Evolutionary conservation across 352 stramenopile genomes (phyloP).

Genomic region (Globisporangium solare): DNA sequence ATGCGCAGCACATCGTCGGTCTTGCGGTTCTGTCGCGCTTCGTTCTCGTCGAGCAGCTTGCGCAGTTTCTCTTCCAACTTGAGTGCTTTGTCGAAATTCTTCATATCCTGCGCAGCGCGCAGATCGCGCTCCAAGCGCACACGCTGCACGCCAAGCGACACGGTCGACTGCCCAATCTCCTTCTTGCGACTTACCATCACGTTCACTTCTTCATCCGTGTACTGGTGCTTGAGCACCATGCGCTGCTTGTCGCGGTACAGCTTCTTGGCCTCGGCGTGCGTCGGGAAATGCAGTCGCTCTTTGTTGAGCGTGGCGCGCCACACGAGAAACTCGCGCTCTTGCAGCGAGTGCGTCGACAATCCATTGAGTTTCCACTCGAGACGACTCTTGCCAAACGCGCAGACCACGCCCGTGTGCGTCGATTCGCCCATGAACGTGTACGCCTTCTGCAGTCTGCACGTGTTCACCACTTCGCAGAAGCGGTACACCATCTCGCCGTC

Average conservation of each 20-base stretch:
- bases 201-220: constrained; percentile 75
- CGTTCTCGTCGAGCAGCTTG: constrained; percentile 58
- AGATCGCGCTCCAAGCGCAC: constrained; percentile 80
- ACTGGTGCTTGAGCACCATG: constrained; percentile 68
- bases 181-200: constrained; percentile 78
- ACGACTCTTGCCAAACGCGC: constrained; percentile 74
- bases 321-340: constrained; percentile 75
- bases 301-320: constrained; percentile 82
- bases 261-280: constrained; percentile 62
- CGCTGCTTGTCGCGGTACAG: constrained; percentile 57
- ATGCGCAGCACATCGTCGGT: constrained; percentile 80
- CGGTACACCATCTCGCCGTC: constrained; percentile 82
- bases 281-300: constrained; percentile 67
- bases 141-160: constrained; percentile 71
- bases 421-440: constrained; percentile 76
- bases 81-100: constrained; percentile 84
- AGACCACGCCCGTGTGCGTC: constrained; percentile 65
- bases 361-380: constrained; percentile 72
- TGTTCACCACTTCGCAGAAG: constrained; percentile 73
- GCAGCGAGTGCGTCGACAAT: constrained; percentile 67
- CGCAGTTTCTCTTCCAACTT: constrained; percentile 64
- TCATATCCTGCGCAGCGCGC: constrained; percentile 74
- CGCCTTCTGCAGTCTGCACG: constrained; percentile 48
- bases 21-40: constrained; percentile 66
- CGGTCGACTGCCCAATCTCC: constrained; percentile 49